Percentiles rank a stretch among this genome's conserved stretches.
Conservation (phyloP, 768 basidiomycete genomes). For the Tylopilus subfusipes region DNA sequence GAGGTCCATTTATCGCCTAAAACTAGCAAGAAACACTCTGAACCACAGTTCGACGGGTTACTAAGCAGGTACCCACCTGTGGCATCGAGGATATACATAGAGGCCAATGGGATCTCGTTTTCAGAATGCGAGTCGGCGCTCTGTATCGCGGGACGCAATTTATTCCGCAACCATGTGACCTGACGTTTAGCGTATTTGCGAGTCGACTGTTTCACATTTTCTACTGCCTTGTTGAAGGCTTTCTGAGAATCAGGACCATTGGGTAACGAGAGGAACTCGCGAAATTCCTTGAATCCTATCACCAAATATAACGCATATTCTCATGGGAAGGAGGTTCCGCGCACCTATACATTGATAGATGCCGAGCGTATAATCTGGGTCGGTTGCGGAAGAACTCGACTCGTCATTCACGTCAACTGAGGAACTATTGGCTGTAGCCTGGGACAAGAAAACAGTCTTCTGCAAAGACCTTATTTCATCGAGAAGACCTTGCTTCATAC, state of each 20-base stretch:
- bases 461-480: constrained; percentile 67
- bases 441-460: constrained; percentile 14
- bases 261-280: constrained; percentile 52
- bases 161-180: constrained; percentile 88
- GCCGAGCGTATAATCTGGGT: constrained; percentile 66
- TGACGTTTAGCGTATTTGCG: constrained; percentile 90
- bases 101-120: constrained; percentile 27
- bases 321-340: constrained; percentile 4
- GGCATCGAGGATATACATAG: constrained; percentile 64
- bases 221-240: constrained; percentile 54
- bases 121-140: constrained; percentile 41
- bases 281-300: constrained; percentile 91
- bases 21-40: constrained; percentile 31
- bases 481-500: constrained; percentile 66
- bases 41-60: background rate
- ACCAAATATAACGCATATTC: constrained; percentile 6
- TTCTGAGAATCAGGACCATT: constrained; percentile 36
- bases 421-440: background rate
- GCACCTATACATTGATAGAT: constrained; percentile 94
- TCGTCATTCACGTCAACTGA: background rate
- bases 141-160: constrained; percentile 71
- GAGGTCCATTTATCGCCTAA: constrained; percentile 55
- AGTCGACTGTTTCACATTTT: constrained; percentile 83
- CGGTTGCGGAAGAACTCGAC: background rate
- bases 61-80: constrained; percentile 44